A percentile compares a stretch with the other conserved stretches of the same genome.
Conservation (phyloP, 768 basidiomycete species). For the Suillus variegatus region DNA sequence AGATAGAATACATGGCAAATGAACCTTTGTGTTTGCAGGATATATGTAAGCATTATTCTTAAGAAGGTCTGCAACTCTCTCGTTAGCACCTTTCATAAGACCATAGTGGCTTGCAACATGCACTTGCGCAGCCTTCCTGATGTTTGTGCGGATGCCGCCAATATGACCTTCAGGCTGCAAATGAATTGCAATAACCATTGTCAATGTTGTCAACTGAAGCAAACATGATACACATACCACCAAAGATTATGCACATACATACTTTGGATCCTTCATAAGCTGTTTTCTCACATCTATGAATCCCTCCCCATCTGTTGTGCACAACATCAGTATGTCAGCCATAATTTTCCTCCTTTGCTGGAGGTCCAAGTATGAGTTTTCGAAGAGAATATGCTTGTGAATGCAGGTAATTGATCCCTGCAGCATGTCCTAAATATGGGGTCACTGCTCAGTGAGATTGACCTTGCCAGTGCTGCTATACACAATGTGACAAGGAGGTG, state of each 20-base stretch:
- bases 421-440: too few relatives aligned
- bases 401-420: too few relatives aligned
- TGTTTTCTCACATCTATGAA: background rate
- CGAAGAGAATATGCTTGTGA: too few relatives aligned
- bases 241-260: background rate
- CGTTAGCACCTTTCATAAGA: background rate
- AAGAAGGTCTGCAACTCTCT: background rate
- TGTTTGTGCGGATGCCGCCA: background rate
- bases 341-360: too few relatives aligned
- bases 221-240: conserved; percentile 4
- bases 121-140: too few relatives aligned
- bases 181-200: background rate
- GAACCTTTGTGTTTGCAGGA: conserved; percentile 1
- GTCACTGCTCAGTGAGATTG: too few relatives aligned
- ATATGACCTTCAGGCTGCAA: background rate
- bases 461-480: too few relatives aligned
- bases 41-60: conserved; percentile 4
- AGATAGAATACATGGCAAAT: background rate
- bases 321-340: background rate
- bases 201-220: background rate
- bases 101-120: background rate
- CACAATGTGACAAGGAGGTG: too few relatives aligned
- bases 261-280: background rate
- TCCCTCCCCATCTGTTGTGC: background rate
- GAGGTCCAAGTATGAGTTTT: too few relatives aligned